Conservation (phyloP, 1,284 basidiomycete genomes). For the Pyrrhoderma noxium region DNA sequence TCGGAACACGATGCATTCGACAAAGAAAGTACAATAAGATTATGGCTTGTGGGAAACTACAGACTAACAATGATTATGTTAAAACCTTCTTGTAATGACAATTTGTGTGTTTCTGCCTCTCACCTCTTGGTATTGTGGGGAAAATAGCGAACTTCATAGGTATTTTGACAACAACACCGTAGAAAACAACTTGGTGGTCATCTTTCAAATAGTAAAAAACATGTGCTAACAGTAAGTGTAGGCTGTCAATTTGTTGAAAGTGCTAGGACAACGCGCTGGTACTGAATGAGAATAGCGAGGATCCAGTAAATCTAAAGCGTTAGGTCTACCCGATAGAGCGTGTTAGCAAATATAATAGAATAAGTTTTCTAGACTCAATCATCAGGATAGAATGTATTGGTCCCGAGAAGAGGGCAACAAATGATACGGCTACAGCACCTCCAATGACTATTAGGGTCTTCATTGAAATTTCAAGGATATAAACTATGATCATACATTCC, state of each 20-base stretch:
- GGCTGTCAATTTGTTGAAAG: not conserved
- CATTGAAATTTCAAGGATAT: too few species aligned
- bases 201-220: not conserved
- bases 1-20: not conserved
- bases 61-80: not conserved
- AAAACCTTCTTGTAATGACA: too few species aligned
- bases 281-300: slow-evolving; percentile 48
- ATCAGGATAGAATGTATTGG: slow-evolving; percentile 52
- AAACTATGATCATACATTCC: slow-evolving; percentile 53
- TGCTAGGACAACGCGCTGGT: slow-evolving; percentile 37
- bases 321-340: slow-evolving; percentile 49
- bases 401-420: slow-evolving; percentile 46
- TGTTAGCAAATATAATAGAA: slow-evolving; percentile 45
- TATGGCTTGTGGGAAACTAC: not conserved
- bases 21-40: not conserved
- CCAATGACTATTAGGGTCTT: too few species aligned
- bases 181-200: not conserved
- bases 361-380: slow-evolving; percentile 39
- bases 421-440: slow-evolving; percentile 43
- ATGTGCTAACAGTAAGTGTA: not conserved
- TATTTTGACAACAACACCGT: too few species aligned
- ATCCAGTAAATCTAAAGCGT: slow-evolving; percentile 31
- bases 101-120: too few species aligned
- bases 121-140: too few species aligned
- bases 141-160: too few species aligned